These are phyloP conservation scores for Medicago lupulina DNA, from an alignment of 306 rosid species.

Conservation along the genomic window DNA sequence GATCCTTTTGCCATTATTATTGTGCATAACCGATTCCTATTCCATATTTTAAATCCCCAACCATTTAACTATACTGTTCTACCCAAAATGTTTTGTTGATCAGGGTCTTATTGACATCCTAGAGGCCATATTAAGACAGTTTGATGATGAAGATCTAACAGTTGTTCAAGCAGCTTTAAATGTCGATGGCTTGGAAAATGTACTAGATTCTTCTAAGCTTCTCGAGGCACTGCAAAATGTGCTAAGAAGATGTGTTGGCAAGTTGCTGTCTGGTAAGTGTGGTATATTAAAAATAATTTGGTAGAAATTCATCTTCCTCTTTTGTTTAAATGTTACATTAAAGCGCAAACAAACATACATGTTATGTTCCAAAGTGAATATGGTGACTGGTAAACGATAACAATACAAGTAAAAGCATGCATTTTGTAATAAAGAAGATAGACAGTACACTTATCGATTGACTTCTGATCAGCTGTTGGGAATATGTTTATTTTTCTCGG, in stretches of 20 bases:
- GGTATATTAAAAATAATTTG: conserved; percentile 30
- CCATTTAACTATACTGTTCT: conserved; percentile 11
- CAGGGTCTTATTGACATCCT: conserved; percentile 71
- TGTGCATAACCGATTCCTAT: neutral
- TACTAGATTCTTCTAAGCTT: conserved; percentile 61
- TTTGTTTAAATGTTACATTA: conserved; percentile 13
- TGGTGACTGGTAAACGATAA: neutral
- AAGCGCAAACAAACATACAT: neutral
- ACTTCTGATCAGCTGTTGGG: conserved; percentile 1
- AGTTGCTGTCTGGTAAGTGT: conserved; percentile 63
- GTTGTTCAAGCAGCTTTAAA: conserved; percentile 78
- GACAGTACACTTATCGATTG: neutral
- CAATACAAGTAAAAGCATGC: neutral
- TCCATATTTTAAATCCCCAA: conserved; percentile 22
- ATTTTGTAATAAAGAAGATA: conserved; percentile 9
- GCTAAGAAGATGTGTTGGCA: conserved; percentile 64
- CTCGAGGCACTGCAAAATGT: conserved; percentile 62
- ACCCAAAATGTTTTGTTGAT: conserved; percentile 32
- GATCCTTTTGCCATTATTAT: neutral
- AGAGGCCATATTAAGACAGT: conserved; percentile 75
- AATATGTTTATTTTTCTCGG: conserved; percentile 6
- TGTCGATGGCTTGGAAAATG: conserved; percentile 63
- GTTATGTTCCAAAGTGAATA: neutral
- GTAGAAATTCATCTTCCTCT: neutral
- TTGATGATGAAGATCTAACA: conserved; percentile 79